Percentiles rank a stretch among this genome's conserved stretches.
These are phyloP conservation scores for Neocucurbitaria cava DNA, from an alignment of 2,329 filamentous ascomycete species.

Conservation along the genomic window DNA sequence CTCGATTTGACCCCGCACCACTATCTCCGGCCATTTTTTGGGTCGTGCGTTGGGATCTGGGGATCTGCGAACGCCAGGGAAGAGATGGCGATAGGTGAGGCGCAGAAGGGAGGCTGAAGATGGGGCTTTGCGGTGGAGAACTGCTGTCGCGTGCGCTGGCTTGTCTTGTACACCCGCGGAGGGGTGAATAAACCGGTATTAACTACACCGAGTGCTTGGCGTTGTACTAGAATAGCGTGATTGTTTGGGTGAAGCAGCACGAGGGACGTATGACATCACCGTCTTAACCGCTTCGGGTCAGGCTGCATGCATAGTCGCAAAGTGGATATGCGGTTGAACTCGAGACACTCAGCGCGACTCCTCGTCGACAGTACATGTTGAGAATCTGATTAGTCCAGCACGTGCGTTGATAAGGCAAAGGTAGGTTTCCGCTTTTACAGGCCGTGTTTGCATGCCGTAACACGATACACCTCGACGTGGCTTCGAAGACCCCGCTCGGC, in stretches of 20 bases:
- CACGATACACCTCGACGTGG: background rate
- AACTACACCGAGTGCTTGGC: conserved; percentile 15
- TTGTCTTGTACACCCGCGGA: conserved; percentile 27
- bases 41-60: conserved; percentile 19
- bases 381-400: background rate
- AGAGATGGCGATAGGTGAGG: conserved; percentile 12
- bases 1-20: conserved; percentile 30
- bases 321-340: background rate
- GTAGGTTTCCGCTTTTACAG: background rate
- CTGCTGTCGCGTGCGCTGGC: conserved; percentile 16
- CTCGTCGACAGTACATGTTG: background rate
- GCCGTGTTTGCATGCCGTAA: too few relatives aligned
- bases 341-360: background rate
- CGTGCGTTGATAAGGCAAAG: background rate
- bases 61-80: conserved; percentile 14
- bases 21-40: conserved; percentile 20
- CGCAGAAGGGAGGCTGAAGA: conserved; percentile 25
- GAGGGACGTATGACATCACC: background rate
- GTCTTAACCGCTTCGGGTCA: background rate
- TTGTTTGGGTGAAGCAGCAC: conserved; percentile 8
- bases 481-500: background rate
- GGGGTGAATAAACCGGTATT: conserved; percentile 31
- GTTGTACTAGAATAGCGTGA: conserved; percentile 10
- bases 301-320: background rate
- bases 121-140: conserved; percentile 24